phyloP scores from a whole-genome alignment of 139 green algal species.

The Chlorella sp. region DNA sequence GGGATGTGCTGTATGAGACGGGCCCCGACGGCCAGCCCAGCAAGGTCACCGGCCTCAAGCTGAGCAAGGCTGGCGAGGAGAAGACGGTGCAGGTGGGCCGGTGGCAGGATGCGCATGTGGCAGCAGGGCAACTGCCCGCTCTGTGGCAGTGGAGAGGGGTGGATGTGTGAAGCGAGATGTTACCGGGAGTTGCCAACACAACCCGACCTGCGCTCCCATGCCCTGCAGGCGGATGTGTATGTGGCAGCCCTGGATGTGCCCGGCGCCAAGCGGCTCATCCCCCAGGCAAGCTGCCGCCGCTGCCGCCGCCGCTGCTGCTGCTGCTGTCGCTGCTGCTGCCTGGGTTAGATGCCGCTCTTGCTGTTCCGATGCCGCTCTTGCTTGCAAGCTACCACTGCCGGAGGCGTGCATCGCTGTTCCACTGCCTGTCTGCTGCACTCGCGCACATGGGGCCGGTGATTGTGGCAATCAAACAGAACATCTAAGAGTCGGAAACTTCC shows the following conservation, averaged over 20 bases:
- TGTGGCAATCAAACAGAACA: constrained; percentile 4
- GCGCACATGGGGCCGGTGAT: neutral
- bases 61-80: constrained; percentile 63
- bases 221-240: constrained; percentile 80
- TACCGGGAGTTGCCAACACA: too few species aligned
- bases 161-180: too few species aligned
- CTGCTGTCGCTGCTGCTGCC: neutral
- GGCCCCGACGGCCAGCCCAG: constrained; percentile 59
- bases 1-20: constrained; percentile 88
- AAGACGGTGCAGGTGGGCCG: constrained; percentile 70
- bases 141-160: too few species aligned
- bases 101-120: constrained; percentile 86
- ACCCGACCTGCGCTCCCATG: too few species aligned
- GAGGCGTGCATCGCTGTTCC: too few species aligned
- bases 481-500: constrained; percentile 12
- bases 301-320: neutral
- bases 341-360: neutral
- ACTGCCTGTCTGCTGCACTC: neutral
- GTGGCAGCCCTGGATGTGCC: constrained; percentile 96
- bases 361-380: neutral
- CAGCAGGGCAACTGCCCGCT: constrained; percentile 94
- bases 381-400: too few species aligned
- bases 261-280: constrained; percentile 90
- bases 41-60: constrained; percentile 77
- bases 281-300: constrained; percentile 34